phyloP scores from a whole-genome alignment of 345 rosid species.

The Litchi chinensis region DNA sequence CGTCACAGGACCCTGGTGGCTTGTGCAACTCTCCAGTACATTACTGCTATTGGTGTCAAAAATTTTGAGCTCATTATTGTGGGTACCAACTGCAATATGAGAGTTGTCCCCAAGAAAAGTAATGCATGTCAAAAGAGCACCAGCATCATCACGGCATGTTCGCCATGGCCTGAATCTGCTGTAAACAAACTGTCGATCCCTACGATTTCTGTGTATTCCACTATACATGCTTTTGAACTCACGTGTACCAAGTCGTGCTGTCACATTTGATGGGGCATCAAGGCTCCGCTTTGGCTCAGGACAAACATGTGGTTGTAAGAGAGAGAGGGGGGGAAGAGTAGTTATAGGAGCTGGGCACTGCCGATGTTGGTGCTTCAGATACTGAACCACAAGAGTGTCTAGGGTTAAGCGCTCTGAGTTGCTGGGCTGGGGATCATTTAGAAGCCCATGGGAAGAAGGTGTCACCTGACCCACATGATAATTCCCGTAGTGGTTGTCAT shows the following conservation, averaged over 20 bases:
- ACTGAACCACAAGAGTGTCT: constrained; percentile 88
- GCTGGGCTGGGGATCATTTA: constrained; percentile 59
- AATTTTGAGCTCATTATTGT: constrained; percentile 76
- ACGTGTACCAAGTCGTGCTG: constrained; percentile 84
- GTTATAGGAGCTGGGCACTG: constrained; percentile 99
- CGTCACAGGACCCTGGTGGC: constrained; percentile 79
- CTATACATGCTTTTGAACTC: constrained; percentile 77
- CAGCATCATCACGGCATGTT: constrained; percentile 87
- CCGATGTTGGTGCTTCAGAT: constrained; percentile 95
- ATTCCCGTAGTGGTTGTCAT: constrained; percentile 56
- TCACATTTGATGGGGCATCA: constrained; percentile 88
- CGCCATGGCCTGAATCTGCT: constrained; percentile 96
- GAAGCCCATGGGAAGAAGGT: constrained; percentile 53
- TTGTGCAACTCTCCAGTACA: constrained; percentile 68
- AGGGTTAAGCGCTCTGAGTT: constrained; percentile 77
- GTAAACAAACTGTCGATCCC: constrained; percentile 92
- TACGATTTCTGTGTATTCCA: constrained; percentile 92
- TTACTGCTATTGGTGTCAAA: constrained; percentile 71
- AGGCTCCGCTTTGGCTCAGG: constrained; percentile 92
- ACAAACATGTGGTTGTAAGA: constrained; percentile 90
- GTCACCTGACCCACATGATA: constrained; percentile 47
- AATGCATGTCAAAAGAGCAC: constrained; percentile 79
- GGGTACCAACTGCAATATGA: constrained; percentile 91
- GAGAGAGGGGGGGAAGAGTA: constrained; percentile 95
- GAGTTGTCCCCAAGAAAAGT: constrained; percentile 75